These are phyloP conservation scores for Gaeumannomyces tritici DNA, from an alignment of 2,329 filamentous ascomycete genomes.

Conservation along the genomic window DNA sequence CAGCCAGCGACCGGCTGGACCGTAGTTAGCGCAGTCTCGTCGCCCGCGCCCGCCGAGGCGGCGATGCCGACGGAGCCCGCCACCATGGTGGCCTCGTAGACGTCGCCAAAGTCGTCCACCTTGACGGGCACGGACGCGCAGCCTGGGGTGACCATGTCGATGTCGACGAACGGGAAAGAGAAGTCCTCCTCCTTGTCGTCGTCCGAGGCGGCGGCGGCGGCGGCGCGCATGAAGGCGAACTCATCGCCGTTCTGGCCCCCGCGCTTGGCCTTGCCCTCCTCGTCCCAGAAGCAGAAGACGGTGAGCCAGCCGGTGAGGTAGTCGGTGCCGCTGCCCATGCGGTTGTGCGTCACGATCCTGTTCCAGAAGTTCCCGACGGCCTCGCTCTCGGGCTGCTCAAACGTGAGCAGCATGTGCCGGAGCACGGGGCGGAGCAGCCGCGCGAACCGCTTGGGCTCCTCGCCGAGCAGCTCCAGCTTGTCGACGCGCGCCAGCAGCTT, in stretches of 20 bases:
- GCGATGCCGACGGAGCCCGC: slow-evolving; percentile 6
- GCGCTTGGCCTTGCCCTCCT: slow-evolving; percentile 8
- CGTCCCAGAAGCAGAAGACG: slow-evolving; percentile 23
- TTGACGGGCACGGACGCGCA: slow-evolving; percentile 2
- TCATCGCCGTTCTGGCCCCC: neutral
- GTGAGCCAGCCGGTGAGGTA: slow-evolving; percentile 20
- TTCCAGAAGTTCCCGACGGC: slow-evolving; percentile 17
- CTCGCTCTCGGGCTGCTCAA: slow-evolving; percentile 14
- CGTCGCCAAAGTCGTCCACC: neutral
- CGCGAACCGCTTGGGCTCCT: neutral
- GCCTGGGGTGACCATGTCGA: neutral
- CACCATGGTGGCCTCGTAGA: slow-evolving; percentile 2
- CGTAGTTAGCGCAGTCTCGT: neutral
- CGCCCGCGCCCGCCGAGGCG: neutral
- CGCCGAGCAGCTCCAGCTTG: neutral
- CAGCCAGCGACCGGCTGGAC: neutral
- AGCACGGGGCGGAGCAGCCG: slow-evolving; percentile 14
- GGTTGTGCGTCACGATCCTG: slow-evolving; percentile 15
- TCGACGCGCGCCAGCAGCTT: slow-evolving; percentile 9
- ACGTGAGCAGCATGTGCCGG: slow-evolving; percentile 16
- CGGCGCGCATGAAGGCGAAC: neutral
- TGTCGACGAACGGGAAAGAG: neutral
- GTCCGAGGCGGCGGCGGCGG: too few relatives aligned
- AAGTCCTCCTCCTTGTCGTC: too few relatives aligned
- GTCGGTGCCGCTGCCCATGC: slow-evolving; percentile 17